Base-by-base conservation (phyloP, 2,329 filamentous ascomycete species). In the Pseudopyricularia javanii region DNA sequence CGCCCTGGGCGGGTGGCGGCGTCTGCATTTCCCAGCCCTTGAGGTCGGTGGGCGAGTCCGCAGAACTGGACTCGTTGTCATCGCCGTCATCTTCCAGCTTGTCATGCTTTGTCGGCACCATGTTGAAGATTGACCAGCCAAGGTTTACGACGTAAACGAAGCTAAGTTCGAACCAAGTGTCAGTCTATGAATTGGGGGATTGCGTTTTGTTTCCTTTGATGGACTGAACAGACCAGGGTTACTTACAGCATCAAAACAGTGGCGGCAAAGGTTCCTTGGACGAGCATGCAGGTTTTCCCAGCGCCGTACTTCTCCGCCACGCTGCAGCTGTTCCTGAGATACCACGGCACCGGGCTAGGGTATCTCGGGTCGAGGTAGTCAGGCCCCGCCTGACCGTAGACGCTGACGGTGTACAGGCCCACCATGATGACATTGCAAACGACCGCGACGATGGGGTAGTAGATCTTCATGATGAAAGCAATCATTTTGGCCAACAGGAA, bases 331-430 rank as follows among this genome's bases (percentile, higher is more conserved):
- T 85, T 81, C 52, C 78, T 76, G 59, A 91, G 79, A 65, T 90
- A 91, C 87, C 87, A 91, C 7, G 85, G 77, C 26, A 80, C 74
- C 26, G 74, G 72, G 60, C 82, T 82, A 5, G 76, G 77, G 60
- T 82, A 76, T 45, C 72, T 65, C 6, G 78, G 68, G 65, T 91
- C 86, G 58, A 78, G 79, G 62, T 83, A 79, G 68, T 91, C 87
- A 30, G 85, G 83, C 11, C 83, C 82, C 52, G 85, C 80, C 66
- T 91, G 86, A 49, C 84, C 82, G 64, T 83, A 82, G 55, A 85
- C 69, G 66, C 81, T 84, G 60, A 81, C 75, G 45, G 75, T 69
- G 71, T 84, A 91, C 45, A 91, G 71, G 3, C 69, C 75, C 20
- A 78, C 67, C 60, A 88, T 70, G 50, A 72, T 63, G 49, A 74